Conservation (phyloP, 202 grass and related monocot genomes). For the Zoysia matrella region DNA sequence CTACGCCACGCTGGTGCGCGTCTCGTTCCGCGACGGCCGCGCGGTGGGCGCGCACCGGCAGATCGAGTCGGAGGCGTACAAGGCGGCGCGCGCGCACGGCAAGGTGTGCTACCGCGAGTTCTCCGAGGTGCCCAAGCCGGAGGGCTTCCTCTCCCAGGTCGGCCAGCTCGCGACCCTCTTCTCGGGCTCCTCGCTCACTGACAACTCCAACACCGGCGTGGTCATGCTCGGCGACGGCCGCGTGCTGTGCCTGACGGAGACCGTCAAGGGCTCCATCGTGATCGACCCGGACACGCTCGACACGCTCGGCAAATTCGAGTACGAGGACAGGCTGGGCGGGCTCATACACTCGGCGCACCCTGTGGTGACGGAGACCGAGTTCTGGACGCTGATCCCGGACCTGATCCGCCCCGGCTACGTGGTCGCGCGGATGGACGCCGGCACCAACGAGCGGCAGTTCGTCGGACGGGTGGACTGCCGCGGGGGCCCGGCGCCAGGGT, state of each 20-base stretch:
- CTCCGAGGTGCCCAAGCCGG: conserved; percentile 81
- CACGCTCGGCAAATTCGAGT: conserved; percentile 86
- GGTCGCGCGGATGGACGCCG: conserved; percentile 76
- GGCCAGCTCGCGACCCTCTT: conserved; percentile 76
- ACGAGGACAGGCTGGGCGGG: conserved; percentile 68
- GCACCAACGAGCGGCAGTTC: conserved; percentile 65
- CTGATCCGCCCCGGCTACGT: conserved; percentile 75
- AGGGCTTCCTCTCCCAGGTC: conserved; percentile 53
- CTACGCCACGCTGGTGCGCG: conserved; percentile 90
- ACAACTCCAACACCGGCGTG: conserved; percentile 95
- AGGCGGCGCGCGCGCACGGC: conserved; percentile 68
- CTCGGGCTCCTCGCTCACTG: conserved; percentile 8
- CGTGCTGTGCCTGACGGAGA: conserved; percentile 95
- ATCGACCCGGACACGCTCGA: conserved; percentile 92
- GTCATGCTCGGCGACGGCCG: conserved; percentile 89
- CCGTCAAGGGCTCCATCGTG: conserved; percentile 84
- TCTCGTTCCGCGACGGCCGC: conserved; percentile 63
- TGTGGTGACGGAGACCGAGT: conserved; percentile 57
- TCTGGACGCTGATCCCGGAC: conserved; percentile 46
- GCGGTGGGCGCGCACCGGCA: conserved; percentile 77
- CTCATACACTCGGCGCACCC: conserved; percentile 95
- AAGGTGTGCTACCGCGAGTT: conserved; percentile 41
- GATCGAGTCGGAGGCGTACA: conserved; percentile 96
- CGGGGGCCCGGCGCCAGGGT: no score
- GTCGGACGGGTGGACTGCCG: no score